A percentile compares a stretch with the other conserved stretches of the same genome.
Evolutionary conservation across 192 early-diverging fungal species (phyloP).

Genomic region (Gaertneriomyces semiglobifer): DNA sequence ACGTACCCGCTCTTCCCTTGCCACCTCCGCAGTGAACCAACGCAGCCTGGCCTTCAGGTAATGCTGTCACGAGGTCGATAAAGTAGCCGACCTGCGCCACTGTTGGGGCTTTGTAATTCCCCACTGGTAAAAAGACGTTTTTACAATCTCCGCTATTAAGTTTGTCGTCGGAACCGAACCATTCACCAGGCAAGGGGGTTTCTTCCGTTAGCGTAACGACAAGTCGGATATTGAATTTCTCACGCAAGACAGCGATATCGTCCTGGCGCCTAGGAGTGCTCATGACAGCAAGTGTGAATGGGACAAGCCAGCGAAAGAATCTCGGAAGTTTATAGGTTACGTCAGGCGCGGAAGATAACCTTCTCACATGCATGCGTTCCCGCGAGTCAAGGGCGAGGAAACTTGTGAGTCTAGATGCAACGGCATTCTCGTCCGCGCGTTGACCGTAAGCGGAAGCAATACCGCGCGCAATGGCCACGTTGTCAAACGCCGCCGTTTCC

Average conservation of each 20-base stretch:
- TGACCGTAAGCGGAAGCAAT: background rate
- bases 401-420: too few relatives aligned
- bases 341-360: background rate
- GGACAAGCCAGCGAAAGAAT: slow-evolving; percentile 44
- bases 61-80: slow-evolving; percentile 23
- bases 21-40: slow-evolving; percentile 50
- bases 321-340: slow-evolving; percentile 35
- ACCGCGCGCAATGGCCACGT: background rate
- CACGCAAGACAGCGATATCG: slow-evolving; percentile 33
- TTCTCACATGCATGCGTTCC: background rate
- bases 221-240: slow-evolving; percentile 18
- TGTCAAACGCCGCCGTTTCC: too few relatives aligned
- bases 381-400: background rate
- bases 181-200: slow-evolving; percentile 34
- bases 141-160: background rate
- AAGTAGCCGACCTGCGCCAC: slow-evolving; percentile 41
- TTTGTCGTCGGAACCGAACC: slow-evolving; percentile 26
- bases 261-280: slow-evolving; percentile 32
- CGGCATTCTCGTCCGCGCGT: background rate
- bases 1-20: slow-evolving; percentile 41
- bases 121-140: slow-evolving; percentile 40
- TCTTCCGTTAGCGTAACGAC: slow-evolving; percentile 48
- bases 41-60: slow-evolving; percentile 23
- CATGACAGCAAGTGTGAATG: slow-evolving; percentile 41
- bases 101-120: slow-evolving; percentile 39